Evolutionary conservation across 1,284 basidiomycete species (phyloP).

Genomic region (Irpex sp.): DNA sequence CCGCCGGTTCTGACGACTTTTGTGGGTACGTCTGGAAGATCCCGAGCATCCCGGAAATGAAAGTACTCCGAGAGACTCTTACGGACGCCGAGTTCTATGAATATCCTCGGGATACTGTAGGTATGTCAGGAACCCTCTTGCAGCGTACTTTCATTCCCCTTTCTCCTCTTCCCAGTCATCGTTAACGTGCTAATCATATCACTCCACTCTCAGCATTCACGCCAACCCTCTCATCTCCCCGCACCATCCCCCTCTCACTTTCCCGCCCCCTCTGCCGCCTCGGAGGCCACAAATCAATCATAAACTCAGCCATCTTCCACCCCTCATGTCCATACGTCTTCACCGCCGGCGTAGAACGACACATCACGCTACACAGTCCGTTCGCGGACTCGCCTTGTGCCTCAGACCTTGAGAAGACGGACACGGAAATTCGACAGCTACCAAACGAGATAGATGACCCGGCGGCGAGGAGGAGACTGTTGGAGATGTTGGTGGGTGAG

Average conservation of each 20-base stretch:
- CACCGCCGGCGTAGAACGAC: conserved; percentile 67
- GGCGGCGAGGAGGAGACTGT: conserved; percentile 27
- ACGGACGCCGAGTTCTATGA: conserved; percentile 37
- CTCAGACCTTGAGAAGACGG: conserved; percentile 36
- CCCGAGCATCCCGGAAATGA: conserved; percentile 42
- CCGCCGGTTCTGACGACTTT: conserved; percentile 77
- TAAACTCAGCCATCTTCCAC: conserved; percentile 68
- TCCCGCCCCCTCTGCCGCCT: conserved; percentile 50
- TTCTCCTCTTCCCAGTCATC: no score
- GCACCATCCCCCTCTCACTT: conserved; percentile 53
- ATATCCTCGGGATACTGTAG: conserved; percentile 28
- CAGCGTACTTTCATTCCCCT: no score
- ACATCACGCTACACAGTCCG: conserved; percentile 62
- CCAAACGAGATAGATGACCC: conserved; percentile 21
- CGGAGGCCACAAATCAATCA: conserved; percentile 66
- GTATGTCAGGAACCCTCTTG: no score
- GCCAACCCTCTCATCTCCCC: conserved; percentile 26
- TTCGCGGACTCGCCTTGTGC: conserved; percentile 46
- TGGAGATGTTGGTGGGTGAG: conserved; percentile 27
- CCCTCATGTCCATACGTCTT: conserved; percentile 60
- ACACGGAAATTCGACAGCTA: conserved; percentile 41
- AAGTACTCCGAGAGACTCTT: conserved; percentile 37
- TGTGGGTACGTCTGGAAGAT: conserved; percentile 75
- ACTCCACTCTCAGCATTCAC: no score
- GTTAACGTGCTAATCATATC: no score